phyloP scores from a whole-genome alignment of 352 stramenopile species.

The Phytophthora niederhauseri region DNA sequence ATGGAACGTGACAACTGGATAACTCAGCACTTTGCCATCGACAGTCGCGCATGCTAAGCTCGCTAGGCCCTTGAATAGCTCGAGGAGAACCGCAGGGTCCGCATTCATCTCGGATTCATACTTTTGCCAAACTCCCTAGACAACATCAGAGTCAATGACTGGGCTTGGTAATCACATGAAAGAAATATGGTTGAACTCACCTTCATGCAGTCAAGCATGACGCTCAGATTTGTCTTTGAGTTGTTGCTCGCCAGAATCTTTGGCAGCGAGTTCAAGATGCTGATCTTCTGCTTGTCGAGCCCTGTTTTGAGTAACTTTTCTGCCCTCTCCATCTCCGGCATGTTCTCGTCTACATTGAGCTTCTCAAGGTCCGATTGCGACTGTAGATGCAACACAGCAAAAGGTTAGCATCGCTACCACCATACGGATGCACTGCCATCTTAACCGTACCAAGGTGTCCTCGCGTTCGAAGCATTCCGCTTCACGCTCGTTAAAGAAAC shows the following conservation, averaged over 20 bases:
- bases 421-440: neutral
- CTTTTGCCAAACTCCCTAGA: slow-evolving; percentile 69
- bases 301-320: slow-evolving; percentile 81
- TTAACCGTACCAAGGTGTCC: slow-evolving; percentile 64
- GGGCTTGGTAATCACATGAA: neutral
- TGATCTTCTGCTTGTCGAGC: slow-evolving; percentile 85
- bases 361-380: slow-evolving; percentile 86
- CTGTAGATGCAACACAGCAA: slow-evolving; percentile 31
- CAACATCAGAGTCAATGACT: neutral
- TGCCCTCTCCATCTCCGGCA: slow-evolving; percentile 79
- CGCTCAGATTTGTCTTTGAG: slow-evolving; percentile 65
- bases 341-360: slow-evolving; percentile 86
- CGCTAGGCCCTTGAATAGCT: slow-evolving; percentile 68
- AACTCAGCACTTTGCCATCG: slow-evolving; percentile 71
- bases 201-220: slow-evolving; percentile 81
- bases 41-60: slow-evolving; percentile 66
- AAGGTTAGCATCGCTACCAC: neutral
- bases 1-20: slow-evolving; percentile 59
- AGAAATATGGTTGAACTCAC: slow-evolving; percentile 23
- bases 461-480: slow-evolving; percentile 87
- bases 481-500: slow-evolving; percentile 85
- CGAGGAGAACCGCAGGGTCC: slow-evolving; percentile 50
- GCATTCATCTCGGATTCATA: slow-evolving; percentile 57
- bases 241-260: slow-evolving; percentile 79
- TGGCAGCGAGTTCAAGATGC: slow-evolving; percentile 66